These are phyloP conservation scores for Clavispora phyllophila DNA, from an alignment of 805 yeast species.

Conservation along the genomic window DNA sequence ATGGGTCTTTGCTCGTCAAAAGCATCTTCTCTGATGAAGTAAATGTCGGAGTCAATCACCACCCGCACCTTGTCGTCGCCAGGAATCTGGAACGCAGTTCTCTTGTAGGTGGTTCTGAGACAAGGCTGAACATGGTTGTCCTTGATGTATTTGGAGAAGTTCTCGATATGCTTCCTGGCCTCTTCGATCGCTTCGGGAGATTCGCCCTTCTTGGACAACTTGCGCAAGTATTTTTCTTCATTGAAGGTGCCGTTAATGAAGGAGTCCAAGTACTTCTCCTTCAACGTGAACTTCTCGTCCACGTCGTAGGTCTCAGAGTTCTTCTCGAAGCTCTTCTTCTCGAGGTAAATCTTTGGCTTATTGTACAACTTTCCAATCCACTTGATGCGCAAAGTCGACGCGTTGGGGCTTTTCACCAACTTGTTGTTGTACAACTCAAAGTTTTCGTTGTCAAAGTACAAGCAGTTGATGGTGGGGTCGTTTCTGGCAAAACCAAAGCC, in stretches of 20 bases:
- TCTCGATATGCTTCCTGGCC: slow-evolving; percentile 50
- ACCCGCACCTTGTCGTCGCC: slow-evolving; percentile 93
- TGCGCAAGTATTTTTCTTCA: slow-evolving; percentile 48
- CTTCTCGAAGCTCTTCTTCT: slow-evolving; percentile 68
- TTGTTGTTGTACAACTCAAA: slow-evolving; percentile 86
- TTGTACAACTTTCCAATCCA: slow-evolving; percentile 85
- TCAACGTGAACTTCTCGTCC: slow-evolving; percentile 63
- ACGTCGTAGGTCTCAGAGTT: slow-evolving; percentile 46
- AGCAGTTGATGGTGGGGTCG: slow-evolving; percentile 72
- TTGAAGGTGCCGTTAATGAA: slow-evolving; percentile 54
- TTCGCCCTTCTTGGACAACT: slow-evolving; percentile 59
- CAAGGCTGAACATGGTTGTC: slow-evolving; percentile 75
- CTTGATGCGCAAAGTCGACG: slow-evolving; percentile 76
- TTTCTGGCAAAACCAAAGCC: slow-evolving; percentile 15
- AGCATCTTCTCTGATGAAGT: slow-evolving; percentile 85
- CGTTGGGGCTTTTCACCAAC: slow-evolving; percentile 60
- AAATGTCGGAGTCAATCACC: slow-evolving; percentile 81
- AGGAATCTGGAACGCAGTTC: slow-evolving; percentile 97
- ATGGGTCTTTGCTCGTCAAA: slow-evolving; percentile 82
- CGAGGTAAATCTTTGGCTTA: slow-evolving; percentile 74
- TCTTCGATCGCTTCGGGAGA: slow-evolving; percentile 47
- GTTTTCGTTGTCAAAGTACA: slow-evolving; percentile 80
- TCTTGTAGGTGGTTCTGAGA: slow-evolving; percentile 76
- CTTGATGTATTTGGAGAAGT: slow-evolving; percentile 57
- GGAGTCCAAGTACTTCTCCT: slow-evolving; percentile 76